These are phyloP conservation scores for Echium plantagineum DNA, from an alignment of 257 asterid genomes.

Conservation along the genomic window DNA sequence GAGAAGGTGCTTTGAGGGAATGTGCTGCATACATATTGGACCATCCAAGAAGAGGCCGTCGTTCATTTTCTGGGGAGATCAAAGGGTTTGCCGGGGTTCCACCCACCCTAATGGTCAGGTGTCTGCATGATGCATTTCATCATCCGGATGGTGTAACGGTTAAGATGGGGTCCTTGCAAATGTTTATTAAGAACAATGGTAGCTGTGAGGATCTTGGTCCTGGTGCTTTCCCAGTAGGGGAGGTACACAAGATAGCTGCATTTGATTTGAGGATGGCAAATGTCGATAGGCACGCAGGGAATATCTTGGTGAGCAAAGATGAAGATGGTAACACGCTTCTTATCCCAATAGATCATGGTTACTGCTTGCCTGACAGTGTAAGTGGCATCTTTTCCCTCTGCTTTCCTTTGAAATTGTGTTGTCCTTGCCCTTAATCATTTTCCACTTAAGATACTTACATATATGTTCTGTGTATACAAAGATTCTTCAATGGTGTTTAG, in stretches of 20 bases:
- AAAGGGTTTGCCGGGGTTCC: conserved; percentile 65
- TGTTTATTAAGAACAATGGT: conserved; percentile 55
- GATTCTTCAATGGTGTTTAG: no score
- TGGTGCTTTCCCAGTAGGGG: no score
- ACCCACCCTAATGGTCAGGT: conserved; percentile 53
- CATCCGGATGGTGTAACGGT: conserved; percentile 37
- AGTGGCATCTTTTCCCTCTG: neutral
- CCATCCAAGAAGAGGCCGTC: conserved; percentile 46
- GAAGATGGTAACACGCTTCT: conserved; percentile 30
- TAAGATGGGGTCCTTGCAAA: conserved; percentile 63
- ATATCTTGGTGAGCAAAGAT: neutral
- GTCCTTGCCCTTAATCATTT: no score
- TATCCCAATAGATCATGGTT: conserved; percentile 78
- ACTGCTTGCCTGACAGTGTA: conserved; percentile 81
- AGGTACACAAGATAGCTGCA: no score
- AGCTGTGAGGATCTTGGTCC: conserved; percentile 85
- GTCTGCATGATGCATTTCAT: conserved; percentile 48
- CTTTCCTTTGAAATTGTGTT: no score
- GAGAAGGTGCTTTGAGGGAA: conserved; percentile 25
- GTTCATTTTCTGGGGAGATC: conserved; percentile 18
- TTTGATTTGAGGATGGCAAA: no score
- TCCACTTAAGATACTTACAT: no score
- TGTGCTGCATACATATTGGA: conserved; percentile 63
- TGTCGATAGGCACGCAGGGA: no score
- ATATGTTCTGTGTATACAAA: no score